A percentile compares a stretch with the other conserved stretches of the same genome.
phyloP scores from a whole-genome alignment of 2,329 filamentous ascomycete species.

The Nothopassalora personata region DNA sequence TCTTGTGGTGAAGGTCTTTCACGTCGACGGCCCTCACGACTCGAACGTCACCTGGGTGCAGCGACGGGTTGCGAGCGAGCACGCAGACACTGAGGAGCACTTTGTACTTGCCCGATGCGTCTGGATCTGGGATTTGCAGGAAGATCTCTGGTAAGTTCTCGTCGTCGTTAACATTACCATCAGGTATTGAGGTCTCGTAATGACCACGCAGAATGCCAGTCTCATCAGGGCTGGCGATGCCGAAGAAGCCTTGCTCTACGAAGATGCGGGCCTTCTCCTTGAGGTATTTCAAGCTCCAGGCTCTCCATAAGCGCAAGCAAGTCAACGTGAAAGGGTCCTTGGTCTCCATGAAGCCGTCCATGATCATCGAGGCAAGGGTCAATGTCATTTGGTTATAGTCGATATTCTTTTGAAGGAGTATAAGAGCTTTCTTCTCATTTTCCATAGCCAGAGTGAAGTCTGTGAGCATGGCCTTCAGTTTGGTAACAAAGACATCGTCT shows the following conservation, averaged over 20 bases:
- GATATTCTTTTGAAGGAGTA: constrained; percentile 66
- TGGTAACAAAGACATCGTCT: constrained; percentile 59
- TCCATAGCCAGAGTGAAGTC: constrained; percentile 66
- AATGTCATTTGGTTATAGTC: constrained; percentile 82
- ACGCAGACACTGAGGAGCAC: constrained; percentile 73
- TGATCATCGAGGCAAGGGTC: constrained; percentile 67
- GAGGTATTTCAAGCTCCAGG: constrained; percentile 82
- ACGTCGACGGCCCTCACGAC: constrained; percentile 79
- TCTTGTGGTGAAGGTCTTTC: constrained; percentile 66
- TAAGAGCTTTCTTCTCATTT: constrained; percentile 58
- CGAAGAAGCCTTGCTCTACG: constrained; percentile 76
- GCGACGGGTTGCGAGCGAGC: constrained; percentile 83
- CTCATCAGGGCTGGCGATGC: constrained; percentile 87
- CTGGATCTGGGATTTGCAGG: constrained; percentile 63
- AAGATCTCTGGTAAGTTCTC: constrained; percentile 76
- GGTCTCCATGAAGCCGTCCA: constrained; percentile 68
- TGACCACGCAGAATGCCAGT: constrained; percentile 70
- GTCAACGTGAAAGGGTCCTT: constrained; percentile 78
- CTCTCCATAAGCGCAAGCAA: constrained; percentile 74
- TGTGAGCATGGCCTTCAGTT: constrained; percentile 62
- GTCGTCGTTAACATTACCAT: background rate
- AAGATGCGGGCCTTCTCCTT: constrained; percentile 89
- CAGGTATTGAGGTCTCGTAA: constrained; percentile 33
- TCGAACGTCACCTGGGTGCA: constrained; percentile 88
- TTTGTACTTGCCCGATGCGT: constrained; percentile 48